These are phyloP conservation scores for Candida khao-thaluensis DNA, from an alignment of 805 yeast species.

Conservation along the genomic window DNA sequence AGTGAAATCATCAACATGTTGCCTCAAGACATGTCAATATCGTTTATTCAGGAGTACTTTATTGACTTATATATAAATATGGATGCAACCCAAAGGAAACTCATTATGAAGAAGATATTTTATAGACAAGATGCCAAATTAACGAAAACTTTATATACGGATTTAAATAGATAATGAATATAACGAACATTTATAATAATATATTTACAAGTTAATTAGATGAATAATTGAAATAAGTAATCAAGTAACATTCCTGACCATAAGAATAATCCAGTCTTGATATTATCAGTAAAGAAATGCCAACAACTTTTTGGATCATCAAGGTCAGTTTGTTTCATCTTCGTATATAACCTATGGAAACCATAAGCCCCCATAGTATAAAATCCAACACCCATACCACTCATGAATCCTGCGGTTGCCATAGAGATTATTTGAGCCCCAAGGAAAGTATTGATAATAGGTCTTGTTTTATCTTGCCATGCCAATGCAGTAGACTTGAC, in stretches of 20 bases:
- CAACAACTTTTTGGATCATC: constrained; percentile 83
- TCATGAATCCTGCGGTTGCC: constrained; percentile 66
- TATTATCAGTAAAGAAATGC: constrained; percentile 73
- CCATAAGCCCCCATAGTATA: constrained; percentile 64
- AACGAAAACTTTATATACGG: constrained; percentile 20
- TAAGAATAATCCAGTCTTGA: constrained; percentile 69
- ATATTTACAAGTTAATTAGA: constrained; percentile 19
- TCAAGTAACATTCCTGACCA: constrained; percentile 68
- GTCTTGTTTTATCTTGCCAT: constrained; percentile 83
- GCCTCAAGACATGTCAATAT: constrained; percentile 32
- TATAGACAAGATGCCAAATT: constrained; percentile 28
- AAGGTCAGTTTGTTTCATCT: constrained; percentile 73
- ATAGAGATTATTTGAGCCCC: constrained; percentile 65
- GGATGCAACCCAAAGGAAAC: constrained; percentile 18
- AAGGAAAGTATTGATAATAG: constrained; percentile 62
- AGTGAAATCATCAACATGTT: constrained; percentile 27
- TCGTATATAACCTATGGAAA: constrained; percentile 61
- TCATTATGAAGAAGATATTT: constrained; percentile 26
- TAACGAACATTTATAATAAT: constrained; percentile 13
- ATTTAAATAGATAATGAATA: constrained; percentile 15
- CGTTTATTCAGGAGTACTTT: constrained; percentile 28
- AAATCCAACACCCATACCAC: constrained; percentile 87
- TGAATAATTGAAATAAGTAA: constrained; percentile 37
- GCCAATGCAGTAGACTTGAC: constrained; percentile 93
- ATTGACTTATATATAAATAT: constrained; percentile 20